These are phyloP conservation scores for Podosphaera aphanis DNA, from an alignment of 2,329 filamentous ascomycete species.

Conservation along the genomic window DNA sequence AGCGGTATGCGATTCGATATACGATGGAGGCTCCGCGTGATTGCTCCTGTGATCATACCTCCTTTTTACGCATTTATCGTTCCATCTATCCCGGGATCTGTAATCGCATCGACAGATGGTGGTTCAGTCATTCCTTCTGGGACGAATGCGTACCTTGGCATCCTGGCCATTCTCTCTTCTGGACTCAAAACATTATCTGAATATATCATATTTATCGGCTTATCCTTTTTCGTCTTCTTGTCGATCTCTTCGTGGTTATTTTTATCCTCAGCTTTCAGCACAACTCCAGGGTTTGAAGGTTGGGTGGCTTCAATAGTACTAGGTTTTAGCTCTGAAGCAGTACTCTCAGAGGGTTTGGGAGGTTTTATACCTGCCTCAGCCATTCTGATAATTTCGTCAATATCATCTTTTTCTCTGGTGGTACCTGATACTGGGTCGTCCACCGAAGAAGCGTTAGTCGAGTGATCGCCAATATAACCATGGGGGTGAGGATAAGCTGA, in stretches of 20 bases:
- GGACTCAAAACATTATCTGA: slow-evolving; percentile 58
- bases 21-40: not conserved
- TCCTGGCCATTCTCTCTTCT: slow-evolving; percentile 67
- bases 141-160: slow-evolving; percentile 52
- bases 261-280: slow-evolving; percentile 9
- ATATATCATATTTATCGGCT: slow-evolving; percentile 57
- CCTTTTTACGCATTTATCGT: slow-evolving; percentile 2
- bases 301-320: slow-evolving; percentile 16
- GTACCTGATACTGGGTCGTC: slow-evolving; percentile 25
- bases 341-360: slow-evolving; percentile 19
- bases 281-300: slow-evolving; percentile 17
- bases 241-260: slow-evolving; percentile 22
- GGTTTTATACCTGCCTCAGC: slow-evolving; percentile 36
- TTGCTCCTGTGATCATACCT: not conserved
- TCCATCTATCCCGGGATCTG: slow-evolving; percentile 8
- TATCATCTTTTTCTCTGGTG: slow-evolving; percentile 30
- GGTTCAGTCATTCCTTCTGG: slow-evolving; percentile 19
- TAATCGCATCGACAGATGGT: slow-evolving; percentile 11
- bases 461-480: slow-evolving; percentile 15
- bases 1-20: not conserved
- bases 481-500: slow-evolving; percentile 17
- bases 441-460: slow-evolving; percentile 21
- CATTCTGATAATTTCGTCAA: slow-evolving; percentile 41
- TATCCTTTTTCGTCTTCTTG: slow-evolving; percentile 43
- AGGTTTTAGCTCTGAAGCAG: slow-evolving; percentile 20